A percentile compares a stretch with the other conserved stretches of the same genome.
These are phyloP conservation scores for Salix dunnii DNA, from an alignment of 345 rosid species.

Conservation along the genomic window DNA sequence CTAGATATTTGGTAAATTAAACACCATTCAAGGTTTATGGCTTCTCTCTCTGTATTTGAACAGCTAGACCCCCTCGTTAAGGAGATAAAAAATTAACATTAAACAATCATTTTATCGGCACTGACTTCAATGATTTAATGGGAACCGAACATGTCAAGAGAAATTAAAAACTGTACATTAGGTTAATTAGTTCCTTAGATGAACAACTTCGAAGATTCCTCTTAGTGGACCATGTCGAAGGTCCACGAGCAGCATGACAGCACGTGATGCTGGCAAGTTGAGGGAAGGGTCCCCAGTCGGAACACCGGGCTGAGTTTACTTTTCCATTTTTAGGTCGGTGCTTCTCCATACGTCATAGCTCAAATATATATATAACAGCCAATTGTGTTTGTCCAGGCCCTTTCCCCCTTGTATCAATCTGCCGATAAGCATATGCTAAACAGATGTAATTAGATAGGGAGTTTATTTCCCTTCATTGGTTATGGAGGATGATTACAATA, in stretches of 20 bases:
- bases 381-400: background rate
- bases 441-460: no score
- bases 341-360: background rate
- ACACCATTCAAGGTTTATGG: background rate
- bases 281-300: constrained; percentile 18
- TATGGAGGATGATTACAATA: no score
- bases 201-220: constrained; percentile 11
- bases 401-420: background rate
- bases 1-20: no score
- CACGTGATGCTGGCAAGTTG: constrained; percentile 21
- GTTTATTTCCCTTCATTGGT: background rate
- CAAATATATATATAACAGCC: background rate
- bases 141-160: background rate
- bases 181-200: background rate
- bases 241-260: constrained; percentile 10
- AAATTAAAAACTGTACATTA: background rate
- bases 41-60: background rate
- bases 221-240: constrained; percentile 16
- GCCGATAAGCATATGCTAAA: background rate
- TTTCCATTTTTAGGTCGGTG: background rate
- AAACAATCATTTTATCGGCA: background rate
- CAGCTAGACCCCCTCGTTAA: background rate
- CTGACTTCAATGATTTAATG: background rate
- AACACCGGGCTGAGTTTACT: background rate
- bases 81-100: background rate